These are phyloP conservation scores for Tuber brumale DNA, from an alignment of 495 filamentous ascomycete genomes.

Conservation along the genomic window DNA sequence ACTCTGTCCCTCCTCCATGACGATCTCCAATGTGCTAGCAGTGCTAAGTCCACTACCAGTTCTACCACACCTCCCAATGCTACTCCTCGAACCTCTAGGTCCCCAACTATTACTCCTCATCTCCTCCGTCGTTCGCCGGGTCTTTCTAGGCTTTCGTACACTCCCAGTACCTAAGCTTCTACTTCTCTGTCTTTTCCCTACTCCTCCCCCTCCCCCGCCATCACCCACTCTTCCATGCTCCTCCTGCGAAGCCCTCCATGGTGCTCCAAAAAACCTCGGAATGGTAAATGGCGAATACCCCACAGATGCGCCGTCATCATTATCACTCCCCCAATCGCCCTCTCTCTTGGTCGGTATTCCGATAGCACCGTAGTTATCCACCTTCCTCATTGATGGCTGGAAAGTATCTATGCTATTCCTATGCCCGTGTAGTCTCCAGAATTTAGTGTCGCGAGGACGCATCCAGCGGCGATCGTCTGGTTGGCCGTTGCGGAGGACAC, in stretches of 20 bases:
- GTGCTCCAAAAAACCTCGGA: not conserved
- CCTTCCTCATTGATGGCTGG: not conserved
- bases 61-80: not conserved
- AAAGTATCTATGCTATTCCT: not conserved
- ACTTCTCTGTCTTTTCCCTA: not conserved
- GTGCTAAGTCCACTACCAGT: not conserved
- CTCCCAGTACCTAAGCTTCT: not conserved
- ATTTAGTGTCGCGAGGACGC: constrained; percentile 16
- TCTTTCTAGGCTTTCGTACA: not conserved
- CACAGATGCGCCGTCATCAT: not conserved
- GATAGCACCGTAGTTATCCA: not conserved
- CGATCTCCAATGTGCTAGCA: not conserved
- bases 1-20: constrained; percentile 1
- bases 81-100: not conserved
- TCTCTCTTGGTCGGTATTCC: not conserved
- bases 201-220: not conserved
- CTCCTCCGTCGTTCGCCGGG: not conserved
- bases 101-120: constrained; percentile 3
- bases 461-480: constrained; percentile 23
- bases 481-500: constrained; percentile 21
- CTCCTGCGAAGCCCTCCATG: not conserved
- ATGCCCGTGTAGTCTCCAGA: constrained; percentile 27
- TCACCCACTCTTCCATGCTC: not conserved
- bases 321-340: not conserved
- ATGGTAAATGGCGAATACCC: not conserved